Conservation (phyloP, 495 filamentous ascomycete genomes). For the Tetracladium setigerum region DNA sequence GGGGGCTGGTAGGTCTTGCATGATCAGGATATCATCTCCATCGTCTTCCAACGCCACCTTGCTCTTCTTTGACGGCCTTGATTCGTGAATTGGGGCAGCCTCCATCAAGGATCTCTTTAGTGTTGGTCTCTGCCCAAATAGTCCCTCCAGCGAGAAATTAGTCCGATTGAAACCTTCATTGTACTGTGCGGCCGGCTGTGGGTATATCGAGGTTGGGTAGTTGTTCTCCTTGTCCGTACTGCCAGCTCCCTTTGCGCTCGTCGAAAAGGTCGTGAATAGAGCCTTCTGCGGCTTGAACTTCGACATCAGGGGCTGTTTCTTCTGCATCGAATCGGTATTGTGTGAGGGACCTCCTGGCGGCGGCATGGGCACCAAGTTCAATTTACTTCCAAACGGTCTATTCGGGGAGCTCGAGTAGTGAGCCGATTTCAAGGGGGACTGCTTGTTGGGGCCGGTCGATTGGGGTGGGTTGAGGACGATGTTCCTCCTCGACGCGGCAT, state of each 20-base stretch:
- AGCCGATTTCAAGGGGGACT: constrained; percentile 49
- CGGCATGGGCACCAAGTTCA: constrained; percentile 60
- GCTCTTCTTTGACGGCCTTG: constrained; percentile 55
- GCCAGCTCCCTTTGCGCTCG: constrained; percentile 35
- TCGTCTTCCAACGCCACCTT: constrained; percentile 32
- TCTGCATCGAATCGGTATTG: constrained; percentile 78
- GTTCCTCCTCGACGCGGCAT: constrained; percentile 35
- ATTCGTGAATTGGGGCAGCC: constrained; percentile 65
- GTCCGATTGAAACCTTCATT: constrained; percentile 23
- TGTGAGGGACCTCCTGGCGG: constrained; percentile 58
- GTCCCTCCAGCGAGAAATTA: constrained; percentile 37
- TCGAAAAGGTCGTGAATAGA: constrained; percentile 55
- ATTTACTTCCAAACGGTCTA: constrained; percentile 38
- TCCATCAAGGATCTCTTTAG: constrained; percentile 66
- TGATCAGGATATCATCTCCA: constrained; percentile 27
- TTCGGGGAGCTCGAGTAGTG: constrained; percentile 29
- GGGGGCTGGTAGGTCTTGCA: constrained; percentile 55
- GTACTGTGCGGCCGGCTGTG: constrained; percentile 43
- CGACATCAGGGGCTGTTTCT: constrained; percentile 59
- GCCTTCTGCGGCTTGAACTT: constrained; percentile 56
- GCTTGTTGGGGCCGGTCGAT: constrained; percentile 34
- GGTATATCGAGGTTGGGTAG: constrained; percentile 36
- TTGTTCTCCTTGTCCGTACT: constrained; percentile 63
- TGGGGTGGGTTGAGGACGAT: constrained; percentile 49
- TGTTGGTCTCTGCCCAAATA: constrained; percentile 50